Conservation (phyloP, 1,284 basidiomycete species). For the Leccinum griseonigrum region DNA sequence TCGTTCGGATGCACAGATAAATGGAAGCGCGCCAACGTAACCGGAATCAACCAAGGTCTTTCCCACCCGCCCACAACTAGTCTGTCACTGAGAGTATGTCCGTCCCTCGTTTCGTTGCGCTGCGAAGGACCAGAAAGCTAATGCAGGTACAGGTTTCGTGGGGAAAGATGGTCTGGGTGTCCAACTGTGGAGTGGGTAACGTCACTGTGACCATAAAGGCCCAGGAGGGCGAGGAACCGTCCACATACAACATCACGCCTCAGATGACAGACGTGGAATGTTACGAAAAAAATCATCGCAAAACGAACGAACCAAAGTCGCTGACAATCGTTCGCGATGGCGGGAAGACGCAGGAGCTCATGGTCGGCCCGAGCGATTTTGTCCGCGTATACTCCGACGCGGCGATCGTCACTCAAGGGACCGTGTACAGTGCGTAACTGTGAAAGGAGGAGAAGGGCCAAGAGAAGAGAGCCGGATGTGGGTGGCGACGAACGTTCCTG, state of each 20-base stretch:
- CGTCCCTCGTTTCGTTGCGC: background rate
- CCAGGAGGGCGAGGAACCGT: background rate
- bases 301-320: background rate
- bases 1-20: background rate
- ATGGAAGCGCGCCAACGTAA: background rate
- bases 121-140: background rate
- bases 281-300: background rate
- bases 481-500: background rate
- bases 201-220: background rate
- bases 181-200: background rate
- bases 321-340: background rate
- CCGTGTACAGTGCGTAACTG: background rate
- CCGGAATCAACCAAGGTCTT: background rate
- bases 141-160: background rate
- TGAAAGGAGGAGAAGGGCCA: background rate
- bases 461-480: background rate
- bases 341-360: background rate
- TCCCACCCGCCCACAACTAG: background rate
- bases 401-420: background rate
- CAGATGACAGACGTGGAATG: background rate
- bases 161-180: constrained; percentile 2
- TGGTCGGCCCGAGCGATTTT: constrained; percentile 1
- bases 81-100: background rate
- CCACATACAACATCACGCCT: background rate
- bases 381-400: background rate